Conservation (phyloP, 805 yeast genomes). For the Pichia californica region DNA sequence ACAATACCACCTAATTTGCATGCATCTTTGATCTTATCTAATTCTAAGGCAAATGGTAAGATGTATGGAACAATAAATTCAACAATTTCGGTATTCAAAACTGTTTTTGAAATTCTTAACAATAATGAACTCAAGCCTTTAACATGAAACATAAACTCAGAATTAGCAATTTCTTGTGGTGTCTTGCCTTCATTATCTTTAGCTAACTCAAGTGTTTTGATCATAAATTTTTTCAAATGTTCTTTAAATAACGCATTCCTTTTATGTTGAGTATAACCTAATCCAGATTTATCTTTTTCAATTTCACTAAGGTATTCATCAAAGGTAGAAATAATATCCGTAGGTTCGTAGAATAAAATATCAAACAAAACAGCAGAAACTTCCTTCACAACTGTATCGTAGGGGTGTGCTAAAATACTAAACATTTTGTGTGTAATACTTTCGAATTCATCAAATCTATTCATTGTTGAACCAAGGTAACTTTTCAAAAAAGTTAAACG, state of each 20-base stretch:
- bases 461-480: conserved; percentile 21
- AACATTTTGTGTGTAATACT: conserved; percentile 39
- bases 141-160: conserved; percentile 56
- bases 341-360: conserved; percentile 18
- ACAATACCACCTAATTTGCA: conserved; percentile 61
- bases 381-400: conserved; percentile 64
- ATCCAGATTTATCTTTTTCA: conserved; percentile 31
- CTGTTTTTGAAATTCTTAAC: conserved; percentile 44
- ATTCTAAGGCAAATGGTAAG: conserved; percentile 61
- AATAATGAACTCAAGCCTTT: conserved; percentile 63
- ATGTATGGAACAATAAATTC: conserved; percentile 46
- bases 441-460: conserved; percentile 44
- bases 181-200: conserved; percentile 27
- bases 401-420: conserved; percentile 53
- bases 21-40: conserved; percentile 69
- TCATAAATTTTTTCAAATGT: conserved; percentile 39
- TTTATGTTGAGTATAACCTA: conserved; percentile 16
- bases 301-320: conserved; percentile 31
- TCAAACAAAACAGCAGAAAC: conserved; percentile 55
- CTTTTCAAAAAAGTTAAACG: conserved; percentile 50
- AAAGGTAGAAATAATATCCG: conserved; percentile 20
- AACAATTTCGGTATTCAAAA: conserved; percentile 46
- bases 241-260: conserved; percentile 21
- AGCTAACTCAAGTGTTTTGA: conserved; percentile 34
- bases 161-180: conserved; percentile 51